These are phyloP conservation scores for Neonectria ditissima DNA, from an alignment of 2,329 filamentous ascomycete species.

Conservation along the genomic window DNA sequence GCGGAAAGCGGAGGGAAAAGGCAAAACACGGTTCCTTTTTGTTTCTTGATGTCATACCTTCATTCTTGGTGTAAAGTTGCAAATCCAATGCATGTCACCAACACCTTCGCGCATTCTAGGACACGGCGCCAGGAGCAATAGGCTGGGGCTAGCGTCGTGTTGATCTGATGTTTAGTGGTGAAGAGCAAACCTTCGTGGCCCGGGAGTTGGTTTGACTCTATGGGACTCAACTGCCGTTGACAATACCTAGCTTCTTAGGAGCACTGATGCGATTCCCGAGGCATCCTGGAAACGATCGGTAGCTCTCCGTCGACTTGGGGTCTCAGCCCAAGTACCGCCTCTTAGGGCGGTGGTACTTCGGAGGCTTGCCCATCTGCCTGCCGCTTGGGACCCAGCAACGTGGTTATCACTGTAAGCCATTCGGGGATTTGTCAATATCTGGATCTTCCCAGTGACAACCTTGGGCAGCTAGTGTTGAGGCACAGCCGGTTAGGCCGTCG, in stretches of 20 bases:
- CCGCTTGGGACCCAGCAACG: conserved; percentile 21
- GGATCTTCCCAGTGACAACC: conserved; percentile 25
- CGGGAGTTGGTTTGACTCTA: neutral
- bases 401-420: conserved; percentile 28
- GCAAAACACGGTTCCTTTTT: neutral
- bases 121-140: neutral
- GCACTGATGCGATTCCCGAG: neutral
- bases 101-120: neutral
- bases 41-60: neutral
- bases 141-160: neutral
- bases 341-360: conserved; percentile 27
- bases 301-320: conserved; percentile 3
- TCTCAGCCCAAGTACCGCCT: conserved; percentile 3
- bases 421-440: conserved; percentile 27
- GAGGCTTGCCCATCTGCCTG: conserved; percentile 19
- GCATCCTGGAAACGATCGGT: neutral
- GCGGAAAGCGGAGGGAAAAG: neutral
- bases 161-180: neutral
- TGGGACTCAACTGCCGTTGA: neutral
- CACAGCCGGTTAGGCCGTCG: conserved; percentile 42
- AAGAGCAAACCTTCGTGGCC: neutral
- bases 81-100: conserved; percentile 9
- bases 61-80: neutral
- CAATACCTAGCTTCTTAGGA: neutral
- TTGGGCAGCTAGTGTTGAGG: conserved; percentile 34